Percentiles rank a stretch among this genome's conserved stretches.
Conservation (phyloP, 1,284 basidiomycete genomes). For the Austroboletus novae-zelandiae region DNA sequence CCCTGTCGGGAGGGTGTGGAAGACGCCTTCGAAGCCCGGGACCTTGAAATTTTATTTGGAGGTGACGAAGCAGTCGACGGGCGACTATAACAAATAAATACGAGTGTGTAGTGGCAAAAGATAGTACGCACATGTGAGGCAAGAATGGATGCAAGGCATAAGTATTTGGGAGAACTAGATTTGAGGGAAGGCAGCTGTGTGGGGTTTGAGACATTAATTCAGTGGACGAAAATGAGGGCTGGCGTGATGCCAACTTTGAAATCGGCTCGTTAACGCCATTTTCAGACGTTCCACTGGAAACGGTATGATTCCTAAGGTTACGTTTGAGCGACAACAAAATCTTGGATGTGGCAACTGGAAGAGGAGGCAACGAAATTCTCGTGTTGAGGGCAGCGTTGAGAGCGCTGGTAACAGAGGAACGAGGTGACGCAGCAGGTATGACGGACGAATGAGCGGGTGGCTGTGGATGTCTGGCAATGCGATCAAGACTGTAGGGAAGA, state of each 20-base stretch:
- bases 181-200: slow-evolving; percentile 9
- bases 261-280: background rate
- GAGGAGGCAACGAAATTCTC: slow-evolving; percentile 28
- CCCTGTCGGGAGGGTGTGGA: slow-evolving; percentile 2
- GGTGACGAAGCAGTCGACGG: slow-evolving; percentile 16
- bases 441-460: slow-evolving; percentile 10
- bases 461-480: slow-evolving; percentile 31
- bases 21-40: slow-evolving; percentile 8
- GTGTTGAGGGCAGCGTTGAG: slow-evolving; percentile 46
- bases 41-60: slow-evolving; percentile 17
- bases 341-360: slow-evolving; percentile 16
- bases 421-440: slow-evolving; percentile 16
- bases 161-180: slow-evolving; percentile 7
- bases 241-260: background rate
- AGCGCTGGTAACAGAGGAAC: slow-evolving; percentile 39
- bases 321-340: slow-evolving; percentile 27
- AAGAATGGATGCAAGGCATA: slow-evolving; percentile 21
- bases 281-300: background rate
- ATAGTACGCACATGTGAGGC: slow-evolving; percentile 16
- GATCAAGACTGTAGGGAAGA: slow-evolving; percentile 41
- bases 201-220: slow-evolving; percentile 1
- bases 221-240: slow-evolving; percentile 1
- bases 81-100: slow-evolving; percentile 13
- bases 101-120: background rate
- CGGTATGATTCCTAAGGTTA: slow-evolving; percentile 11